Base-by-base conservation (phyloP, 2,329 filamentous ascomycete genomes). In the Blumeria hordei region DNA sequence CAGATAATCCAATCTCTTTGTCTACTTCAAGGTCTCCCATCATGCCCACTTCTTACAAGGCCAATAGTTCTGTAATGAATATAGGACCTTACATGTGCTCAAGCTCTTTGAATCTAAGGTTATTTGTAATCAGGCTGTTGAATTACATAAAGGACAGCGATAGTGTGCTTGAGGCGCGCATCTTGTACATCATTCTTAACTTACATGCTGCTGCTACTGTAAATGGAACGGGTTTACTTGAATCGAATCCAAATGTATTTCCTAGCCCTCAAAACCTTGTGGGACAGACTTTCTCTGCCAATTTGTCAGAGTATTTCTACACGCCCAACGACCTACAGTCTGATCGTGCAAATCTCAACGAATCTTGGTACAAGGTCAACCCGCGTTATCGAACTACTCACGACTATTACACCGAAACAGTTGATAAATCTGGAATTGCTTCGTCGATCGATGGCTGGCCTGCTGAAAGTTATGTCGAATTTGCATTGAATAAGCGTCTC, bases 371-470 rank as follows among this genome's bases (percentile, higher is more conserved):
- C 59, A 67, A 69, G 14, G 57, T 62, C 16, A 64, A 61, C 34
- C 64, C 61, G 35, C 63, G 57, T 51, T 69, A 71, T 53, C 67
- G 68, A 39, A 75, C 77, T 0, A 67, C 72, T 18, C 59, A 65
- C 3, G 69, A 71, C 28, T 83, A 80, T 60, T 79, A 76, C 56
- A 67, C 67, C 6, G 67, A 69, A 0, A 62, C 52, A 9, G 53
- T 44, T 2, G 55, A 58, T 12, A 32, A 59, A 33, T 56, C 61
- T 47, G 58, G 65, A 3, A 67, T 69, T 16, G 60, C 65, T 7
- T 69, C 69, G 18, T 81, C 78, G 0, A 62, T 69, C 0, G 71
- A 79, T 64, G 80, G 80, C 10, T 83, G 80, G 80, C 80, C 80
- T 0, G 74, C 72, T n/a, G 73, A 77, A 59, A 70, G 71, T 18